These are phyloP conservation scores for Drechslera avenae DNA, from an alignment of 2,329 filamentous ascomycete genomes.

Conservation along the genomic window DNA sequence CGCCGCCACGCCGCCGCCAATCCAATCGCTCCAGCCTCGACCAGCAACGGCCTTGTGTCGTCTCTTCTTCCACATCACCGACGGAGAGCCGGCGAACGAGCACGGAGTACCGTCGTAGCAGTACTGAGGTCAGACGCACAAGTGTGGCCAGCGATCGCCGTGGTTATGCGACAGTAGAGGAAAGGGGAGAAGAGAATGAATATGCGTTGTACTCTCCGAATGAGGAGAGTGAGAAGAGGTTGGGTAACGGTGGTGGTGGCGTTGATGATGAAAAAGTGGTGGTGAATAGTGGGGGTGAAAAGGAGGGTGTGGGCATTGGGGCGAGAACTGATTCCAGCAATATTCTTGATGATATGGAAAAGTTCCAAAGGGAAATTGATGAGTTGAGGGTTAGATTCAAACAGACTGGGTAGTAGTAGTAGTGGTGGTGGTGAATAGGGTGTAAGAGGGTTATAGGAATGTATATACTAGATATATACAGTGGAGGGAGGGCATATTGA, in stretches of 20 bases:
- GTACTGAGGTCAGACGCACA: constrained; percentile 39
- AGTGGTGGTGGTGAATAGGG: too few species aligned
- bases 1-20: constrained; percentile 42
- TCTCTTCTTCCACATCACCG: constrained; percentile 26
- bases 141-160: constrained; percentile 42
- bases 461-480: too few species aligned
- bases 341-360: constrained; percentile 48
- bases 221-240: constrained; percentile 31
- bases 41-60: constrained; percentile 29
- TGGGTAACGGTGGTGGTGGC: constrained; percentile 6
- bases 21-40: constrained; percentile 43
- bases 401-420: background rate
- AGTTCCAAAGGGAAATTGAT: constrained; percentile 48
- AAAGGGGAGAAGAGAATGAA: constrained; percentile 24
- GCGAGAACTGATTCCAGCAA: constrained; percentile 28
- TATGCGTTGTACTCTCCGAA: constrained; percentile 34
- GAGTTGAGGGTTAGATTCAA: constrained; percentile 41
- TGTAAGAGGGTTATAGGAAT: too few species aligned
- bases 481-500: too few species aligned
- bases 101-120: constrained; percentile 32
- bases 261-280: constrained; percentile 1
- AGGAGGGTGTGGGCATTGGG: background rate
- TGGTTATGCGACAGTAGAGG: constrained; percentile 28
- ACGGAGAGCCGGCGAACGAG: constrained; percentile 38
- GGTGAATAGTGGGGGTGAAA: background rate